Evolutionary conservation across 768 basidiomycete genomes (phyloP), one percentile per base, ranked within the genome.

Genomic region (Bullera alba): DNA sequence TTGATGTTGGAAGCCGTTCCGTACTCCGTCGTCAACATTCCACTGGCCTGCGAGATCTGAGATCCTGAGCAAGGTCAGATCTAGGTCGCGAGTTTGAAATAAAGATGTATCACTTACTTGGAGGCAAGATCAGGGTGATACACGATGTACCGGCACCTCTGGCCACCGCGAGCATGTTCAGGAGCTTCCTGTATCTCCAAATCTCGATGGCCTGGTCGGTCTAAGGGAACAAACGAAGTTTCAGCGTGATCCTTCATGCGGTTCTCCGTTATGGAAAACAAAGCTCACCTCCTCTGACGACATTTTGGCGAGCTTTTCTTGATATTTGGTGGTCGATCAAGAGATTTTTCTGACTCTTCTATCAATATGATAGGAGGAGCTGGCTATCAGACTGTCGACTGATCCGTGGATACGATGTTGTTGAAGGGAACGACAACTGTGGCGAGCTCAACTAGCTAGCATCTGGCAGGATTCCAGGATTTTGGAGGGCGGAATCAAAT

Each of bases 1-100:
- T 99, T 99, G 79, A 99, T 97, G 78, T 99, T 97, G 55, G 92
- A 95, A n/a, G 95, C 95, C 5, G 92, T 96, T 47, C 91, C 91
- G 65, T 90, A 93, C 74, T 95, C 95, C 72, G 93, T 91, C 47
- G 93, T 96, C 71, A 99, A 81, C 93, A 99, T 95, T 51, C 83
- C 85, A 41, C 84, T 85, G 58, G 86, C 84, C 54, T 90, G 84
- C 30, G 92, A 92, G 72, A 99, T 87, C 81, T 97, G 93, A 75
- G 75, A 74, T 58, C 43, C 69, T 73, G 53, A 8, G 28, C 30
- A 25, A 22, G 32, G 19, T 45, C 23, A 17, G 8, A 21, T 15
- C 32, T n/a, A 43, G 17, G 19, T 8, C 17, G 32, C 19, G 34
- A 14, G 43, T 23, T 34, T 27, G 2, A 10, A 47, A 21, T 30